Conservation (phyloP, 2,329 filamentous ascomycete genomes). For the Lasiodiplodia sp. region DNA sequence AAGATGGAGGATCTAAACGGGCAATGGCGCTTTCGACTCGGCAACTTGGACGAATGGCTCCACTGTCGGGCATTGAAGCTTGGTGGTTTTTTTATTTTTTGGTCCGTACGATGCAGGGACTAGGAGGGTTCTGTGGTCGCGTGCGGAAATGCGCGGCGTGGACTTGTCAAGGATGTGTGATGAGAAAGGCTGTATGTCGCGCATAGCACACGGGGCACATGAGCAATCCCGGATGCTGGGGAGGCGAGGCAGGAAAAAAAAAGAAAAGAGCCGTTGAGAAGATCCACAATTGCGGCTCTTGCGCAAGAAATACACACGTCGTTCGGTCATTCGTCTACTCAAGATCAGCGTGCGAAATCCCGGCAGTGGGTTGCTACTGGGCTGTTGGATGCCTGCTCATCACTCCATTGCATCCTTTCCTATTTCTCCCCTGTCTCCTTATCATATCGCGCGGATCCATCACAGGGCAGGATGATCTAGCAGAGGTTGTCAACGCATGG, state of each 20-base stretch:
- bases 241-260: background rate
- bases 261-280: slow-evolving; percentile 16
- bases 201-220: slow-evolving; percentile 23
- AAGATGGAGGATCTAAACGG: background rate
- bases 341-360: background rate
- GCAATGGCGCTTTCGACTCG: slow-evolving; percentile 1
- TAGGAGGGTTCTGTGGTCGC: background rate
- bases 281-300: slow-evolving; percentile 26
- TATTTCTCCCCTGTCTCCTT: background rate
- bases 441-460: background rate
- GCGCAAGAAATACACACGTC: slow-evolving; percentile 13
- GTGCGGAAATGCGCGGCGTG: slow-evolving; percentile 15
- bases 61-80: background rate
- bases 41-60: background rate
- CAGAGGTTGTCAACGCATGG: background rate
- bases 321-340: background rate
- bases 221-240: slow-evolving; percentile 19
- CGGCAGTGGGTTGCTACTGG: background rate
- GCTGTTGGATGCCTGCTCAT: background rate
- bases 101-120: background rate
- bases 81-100: background rate
- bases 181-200: slow-evolving; percentile 14
- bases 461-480: background rate
- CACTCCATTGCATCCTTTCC: background rate
- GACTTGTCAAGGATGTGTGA: background rate